These are phyloP conservation scores for Pythium brachiatum DNA, from an alignment of 352 stramenopile species.

Conservation along the genomic window DNA sequence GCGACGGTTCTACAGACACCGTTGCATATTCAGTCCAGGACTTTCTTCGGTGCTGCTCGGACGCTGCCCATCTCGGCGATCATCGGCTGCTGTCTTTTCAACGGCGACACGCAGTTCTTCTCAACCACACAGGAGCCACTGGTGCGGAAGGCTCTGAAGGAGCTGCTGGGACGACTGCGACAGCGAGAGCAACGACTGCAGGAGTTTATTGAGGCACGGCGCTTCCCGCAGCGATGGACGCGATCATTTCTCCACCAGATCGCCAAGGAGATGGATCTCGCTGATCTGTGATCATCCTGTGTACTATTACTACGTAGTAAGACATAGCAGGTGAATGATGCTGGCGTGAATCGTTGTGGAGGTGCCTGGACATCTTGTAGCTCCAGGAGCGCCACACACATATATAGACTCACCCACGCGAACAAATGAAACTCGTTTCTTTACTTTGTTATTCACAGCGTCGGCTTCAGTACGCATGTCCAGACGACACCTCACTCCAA, in stretches of 20 bases:
- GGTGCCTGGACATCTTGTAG: too few relatives aligned
- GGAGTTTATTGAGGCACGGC: slow-evolving; percentile 10
- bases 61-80: not conserved
- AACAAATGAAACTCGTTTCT: not conserved
- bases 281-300: slow-evolving; percentile 1
- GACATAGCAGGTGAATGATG: too few relatives aligned
- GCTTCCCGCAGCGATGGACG: slow-evolving; percentile 12
- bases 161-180: slow-evolving; percentile 6
- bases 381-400: too few relatives aligned
- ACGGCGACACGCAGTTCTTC: slow-evolving; percentile 21
- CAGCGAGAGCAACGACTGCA: slow-evolving; percentile 7
- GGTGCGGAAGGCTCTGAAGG: not conserved
- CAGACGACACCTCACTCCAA: not conserved
- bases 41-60: not conserved
- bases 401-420: too few relatives aligned
- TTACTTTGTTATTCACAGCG: slow-evolving; percentile 4
- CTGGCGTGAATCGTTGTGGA: too few relatives aligned
- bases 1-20: not conserved
- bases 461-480: not conserved
- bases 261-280: slow-evolving; percentile 14
- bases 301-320: too few relatives aligned
- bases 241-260: slow-evolving; percentile 16
- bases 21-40: not conserved
- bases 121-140: slow-evolving; percentile 6
- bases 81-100: slow-evolving; percentile 17